Evolutionary conservation across 2,329 filamentous ascomycete genomes (phyloP), one percentile per base, ranked within the genome.

Genomic region (Metarhizium robertsii): DNA sequence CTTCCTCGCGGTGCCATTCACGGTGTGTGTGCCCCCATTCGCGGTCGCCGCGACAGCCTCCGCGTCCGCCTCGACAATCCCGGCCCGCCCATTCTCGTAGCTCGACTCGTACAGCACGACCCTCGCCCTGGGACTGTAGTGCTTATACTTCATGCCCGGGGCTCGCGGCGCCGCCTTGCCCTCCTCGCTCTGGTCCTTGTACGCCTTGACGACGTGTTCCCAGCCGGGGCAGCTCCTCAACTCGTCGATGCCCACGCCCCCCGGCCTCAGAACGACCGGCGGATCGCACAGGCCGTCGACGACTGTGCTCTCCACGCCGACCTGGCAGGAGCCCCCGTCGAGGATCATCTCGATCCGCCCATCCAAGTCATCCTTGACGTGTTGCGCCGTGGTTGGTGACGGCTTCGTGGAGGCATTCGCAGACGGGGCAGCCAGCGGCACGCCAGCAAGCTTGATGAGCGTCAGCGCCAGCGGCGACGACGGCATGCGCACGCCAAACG

Each of bases 101-200:
- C 65, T 69, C 30, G 80, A 72, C 67, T 96, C 90, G 66, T 91
- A 95, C 2, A 97, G 76, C 14, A 95, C 75, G 2, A 99, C 92
- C 49, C 79, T 84, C 1, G 94, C 95, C 69, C 86, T 89, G 1
- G 94, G 94, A 47, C 92, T 95, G 66, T 99, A 99, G 69, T 99
- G 94, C 67, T 94, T 90, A 69, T 99, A 99, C 72, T 99, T 99
- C 94, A 99, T 99, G 1, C 94, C 94, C 0, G 94, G 94, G 1
- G 94, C 94, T 55, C 90, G 79, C 0, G 94, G 94, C 10, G 80
- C 79, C 1, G 68, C 74, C 52, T 80, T 82, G 5, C 81, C 86
- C 20, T 81, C 77, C 63, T 90, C 83, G 16, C 83, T 83, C 56
- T 80, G 79, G 64, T 96, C 90, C 65, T 86, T 84, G 70, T 96